Base-by-base conservation (phyloP, 208 protist species). In the Leishmania tropica region DNA sequence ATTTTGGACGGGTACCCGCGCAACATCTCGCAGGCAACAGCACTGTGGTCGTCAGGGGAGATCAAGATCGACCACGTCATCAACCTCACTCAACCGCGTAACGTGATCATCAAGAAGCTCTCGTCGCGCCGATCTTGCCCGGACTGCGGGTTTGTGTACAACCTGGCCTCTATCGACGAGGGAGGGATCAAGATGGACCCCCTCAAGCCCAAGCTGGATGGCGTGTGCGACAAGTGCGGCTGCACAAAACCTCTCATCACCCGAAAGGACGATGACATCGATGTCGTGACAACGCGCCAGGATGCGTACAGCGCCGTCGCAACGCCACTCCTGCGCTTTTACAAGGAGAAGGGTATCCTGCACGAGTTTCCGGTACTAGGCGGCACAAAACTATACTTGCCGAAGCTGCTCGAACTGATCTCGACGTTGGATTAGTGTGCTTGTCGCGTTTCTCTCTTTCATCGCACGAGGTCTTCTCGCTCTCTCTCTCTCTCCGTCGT, bases 1-100 rank as follows among this genome's bases (percentile, higher is more conserved):
- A 90, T 99, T 35, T 80, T 99, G 21, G 98, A 99, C 80, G 98
- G 98, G 45, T 98, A 94, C 84, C 98, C 98, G 47, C 89, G 98
- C 74, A 99, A 95, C 58, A 42, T 96, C 6, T 79, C 79, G n/a
- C 98, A 99, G 84, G 96, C 97, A 1, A 84, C 85, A 56, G 81
- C 76, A 21, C 82, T 95, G 31, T 92, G 89, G 92, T 70, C 80
- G 17, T 86, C 83, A 8, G 86, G 83, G 7, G 83, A 54, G 13
- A 91, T 95, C 56, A 71, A 84, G 62, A 87, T 96, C 13, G 94
- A 96, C 71, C 83, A 92, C 78, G 94, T 97, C 31, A 85, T 96
- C 75, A 97, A 97, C 75, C 85, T 97, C 40, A 89, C 87, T 4
- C 94, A 97, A 82, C 91, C 92, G 21, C 79, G 76, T 51, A 86